These are phyloP conservation scores for Knoxia roxburghii DNA, from an alignment of 257 asterid species.

Conservation along the genomic window DNA sequence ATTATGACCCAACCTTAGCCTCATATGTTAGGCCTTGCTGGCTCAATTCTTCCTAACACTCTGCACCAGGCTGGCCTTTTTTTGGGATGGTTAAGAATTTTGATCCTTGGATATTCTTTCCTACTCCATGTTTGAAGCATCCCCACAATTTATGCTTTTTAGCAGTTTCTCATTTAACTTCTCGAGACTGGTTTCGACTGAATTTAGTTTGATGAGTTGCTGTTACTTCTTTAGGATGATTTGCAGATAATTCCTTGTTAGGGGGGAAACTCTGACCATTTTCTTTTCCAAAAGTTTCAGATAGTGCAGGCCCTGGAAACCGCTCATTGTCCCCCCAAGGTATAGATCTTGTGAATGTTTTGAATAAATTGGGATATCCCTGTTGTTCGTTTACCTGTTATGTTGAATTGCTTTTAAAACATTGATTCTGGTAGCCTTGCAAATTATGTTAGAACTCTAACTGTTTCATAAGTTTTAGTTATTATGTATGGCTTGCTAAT, in stretches of 20 bases:
- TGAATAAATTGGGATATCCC: neutral
- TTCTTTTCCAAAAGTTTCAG: slow-evolving; percentile 29
- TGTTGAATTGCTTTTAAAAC: neutral
- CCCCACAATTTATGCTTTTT: neutral
- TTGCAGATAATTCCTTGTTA: neutral
- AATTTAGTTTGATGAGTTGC: neutral
- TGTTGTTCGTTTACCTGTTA: neutral
- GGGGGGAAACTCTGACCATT: neutral
- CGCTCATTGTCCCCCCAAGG: slow-evolving; percentile 64
- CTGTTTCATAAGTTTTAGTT: neutral
- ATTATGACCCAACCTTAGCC: no score
- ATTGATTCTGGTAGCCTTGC: neutral
- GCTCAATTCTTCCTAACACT: no score
- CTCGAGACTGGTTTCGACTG: neutral
- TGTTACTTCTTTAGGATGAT: neutral
- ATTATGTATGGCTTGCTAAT: neutral
- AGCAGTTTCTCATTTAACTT: neutral
- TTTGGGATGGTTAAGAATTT: neutral
- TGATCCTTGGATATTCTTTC: neutral
- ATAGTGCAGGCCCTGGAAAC: slow-evolving; percentile 32
- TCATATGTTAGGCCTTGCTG: no score
- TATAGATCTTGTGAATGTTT: slow-evolving; percentile 4
- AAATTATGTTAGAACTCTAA: no score
- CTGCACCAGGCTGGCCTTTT: no score
- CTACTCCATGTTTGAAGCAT: neutral